Base-by-base conservation (phyloP, 129 eudicot genomes). In the Arctium minus region DNA sequence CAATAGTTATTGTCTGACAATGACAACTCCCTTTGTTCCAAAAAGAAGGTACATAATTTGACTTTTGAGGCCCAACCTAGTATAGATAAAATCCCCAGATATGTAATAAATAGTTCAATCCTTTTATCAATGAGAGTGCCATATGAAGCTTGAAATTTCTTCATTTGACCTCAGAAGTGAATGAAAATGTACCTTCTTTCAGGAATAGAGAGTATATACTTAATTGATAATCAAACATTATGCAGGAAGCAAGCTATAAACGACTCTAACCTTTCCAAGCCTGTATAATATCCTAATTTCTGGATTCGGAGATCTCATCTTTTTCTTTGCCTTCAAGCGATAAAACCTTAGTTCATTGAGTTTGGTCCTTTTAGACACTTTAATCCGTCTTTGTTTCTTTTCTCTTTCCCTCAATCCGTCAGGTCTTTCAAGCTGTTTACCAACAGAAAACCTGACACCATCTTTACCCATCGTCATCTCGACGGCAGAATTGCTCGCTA, bases 291-390 rank as follows among this genome's bases (percentile, higher is more conserved):
- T 90, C 85, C 98, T 85, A 77, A 90, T 84, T 93, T 91, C 97
- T 53, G 99, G 99, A 86, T 93, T 96, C 0, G 99, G 97, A 50
- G 99, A 96, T 70, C 88, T 90, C 94, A 96, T 90, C 87, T 93
- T 96, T 86, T 93, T 96, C 91, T 90, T 93, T 18, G 99, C 98
- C 88, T 93, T 96, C 79, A 96, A 81, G 18, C 99, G 89, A 65
- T 87, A 96, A 80, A 96, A 86, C 84, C 98, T 93, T 13, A 96
- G 91, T 73, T 96, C 99, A 27, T 93, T 96, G 32, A 91, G 80
- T 83, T 93, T 96, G 50, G 91, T 83, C 86, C 84, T 96, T 79
- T 83, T 93, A 6, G 99, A 93, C 86, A 83, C 76, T 78, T 78
- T 85, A 42, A 50, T 39, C 70, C 86, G 80, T 38, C 65, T 86